Base-by-base conservation (phyloP, 306 rosid species). In the Chamaecrista fasciculata region DNA sequence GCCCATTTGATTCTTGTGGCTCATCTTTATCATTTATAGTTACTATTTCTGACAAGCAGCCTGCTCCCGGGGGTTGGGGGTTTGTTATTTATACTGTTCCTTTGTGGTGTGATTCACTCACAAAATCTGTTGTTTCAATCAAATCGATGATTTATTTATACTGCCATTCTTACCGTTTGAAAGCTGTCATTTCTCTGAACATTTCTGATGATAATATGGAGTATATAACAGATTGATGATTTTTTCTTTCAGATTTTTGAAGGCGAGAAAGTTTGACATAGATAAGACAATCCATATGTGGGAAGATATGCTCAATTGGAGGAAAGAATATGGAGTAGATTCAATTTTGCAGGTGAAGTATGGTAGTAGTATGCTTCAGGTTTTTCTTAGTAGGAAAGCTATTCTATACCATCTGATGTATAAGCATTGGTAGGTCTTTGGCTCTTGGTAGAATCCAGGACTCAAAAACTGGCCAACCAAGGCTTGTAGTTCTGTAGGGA, bases 251-350 rank as follows among this genome's bases (percentile, higher is more conserved):
- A 94, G 99, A 85, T 94, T 94, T 83, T 73, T 91, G 56, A 94
- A 87, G 81, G 99, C 97, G 33, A 85, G 99, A 78, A 87, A 88
- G 77, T 91, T 94, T 66, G 97, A 94, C 85, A 57, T 86, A 23
- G 97, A 94, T 67, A 94, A 87, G 82, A 75, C 96, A 56, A 70
- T 88, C 34, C 85, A 91, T 52, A 91, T 94, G 99, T 94, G 97
- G 97, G 82, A 53, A 19, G 97, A 91, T 62, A 94, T 91, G 99
- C 92, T 94, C 56, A 86, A 71, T 56, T 94, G 99, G 97, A 91
- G 99, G 83, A 86, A 80, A 82, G 91, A 81, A 48, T 69, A 59
- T 28, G 86, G 89, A 66, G 87, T 74, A 67, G 96, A 94, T 71
- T 82, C 89, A 62, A 84, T 94, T 69, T 64, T 86, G 15, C 83